These are phyloP conservation scores for Asterophora lycoperdoides DNA, from an alignment of 768 basidiomycete genomes.

Conservation along the genomic window DNA sequence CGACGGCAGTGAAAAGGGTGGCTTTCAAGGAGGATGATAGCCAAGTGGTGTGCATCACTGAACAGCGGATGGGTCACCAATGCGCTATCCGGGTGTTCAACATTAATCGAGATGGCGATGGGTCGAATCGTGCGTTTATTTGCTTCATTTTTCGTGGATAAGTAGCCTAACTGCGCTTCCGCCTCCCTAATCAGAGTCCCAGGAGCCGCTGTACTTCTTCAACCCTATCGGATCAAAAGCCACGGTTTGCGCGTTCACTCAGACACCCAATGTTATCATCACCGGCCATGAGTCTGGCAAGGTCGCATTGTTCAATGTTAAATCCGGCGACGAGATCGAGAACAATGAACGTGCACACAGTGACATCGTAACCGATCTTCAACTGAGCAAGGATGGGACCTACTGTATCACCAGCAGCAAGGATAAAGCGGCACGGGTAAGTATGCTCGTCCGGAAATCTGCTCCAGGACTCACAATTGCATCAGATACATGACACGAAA, in stretches of 20 bases:
- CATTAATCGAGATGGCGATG: conserved; percentile 81
- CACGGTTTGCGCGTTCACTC: conserved; percentile 92
- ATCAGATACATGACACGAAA: conserved; percentile 82
- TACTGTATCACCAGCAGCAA: conserved; percentile 97
- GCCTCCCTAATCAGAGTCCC: conserved; percentile 50
- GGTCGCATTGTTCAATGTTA: conserved; percentile 85
- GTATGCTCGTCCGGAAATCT: conserved; percentile 22
- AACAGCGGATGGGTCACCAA: conserved; percentile 93
- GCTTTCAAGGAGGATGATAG: conserved; percentile 84
- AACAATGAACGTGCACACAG: conserved; percentile 87
- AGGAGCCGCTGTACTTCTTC: conserved; percentile 75
- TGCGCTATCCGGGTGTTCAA: conserved; percentile 89
- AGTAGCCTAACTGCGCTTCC: conserved; percentile 1
- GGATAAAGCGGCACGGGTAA: conserved; percentile 91
- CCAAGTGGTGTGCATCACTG: conserved; percentile 88
- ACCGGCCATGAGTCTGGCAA: conserved; percentile 98
- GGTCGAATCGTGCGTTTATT: conserved; percentile 65
- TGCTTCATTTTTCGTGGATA: neutral
- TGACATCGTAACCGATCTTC: conserved; percentile 87
- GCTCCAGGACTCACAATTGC: neutral
- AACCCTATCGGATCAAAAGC: conserved; percentile 91
- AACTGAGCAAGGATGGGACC: conserved; percentile 82
- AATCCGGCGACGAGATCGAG: conserved; percentile 76
- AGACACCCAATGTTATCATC: conserved; percentile 71
- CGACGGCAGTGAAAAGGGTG: conserved; percentile 95